Base-by-base conservation (phyloP, 345 rosid species). In the Balakata baccata region DNA sequence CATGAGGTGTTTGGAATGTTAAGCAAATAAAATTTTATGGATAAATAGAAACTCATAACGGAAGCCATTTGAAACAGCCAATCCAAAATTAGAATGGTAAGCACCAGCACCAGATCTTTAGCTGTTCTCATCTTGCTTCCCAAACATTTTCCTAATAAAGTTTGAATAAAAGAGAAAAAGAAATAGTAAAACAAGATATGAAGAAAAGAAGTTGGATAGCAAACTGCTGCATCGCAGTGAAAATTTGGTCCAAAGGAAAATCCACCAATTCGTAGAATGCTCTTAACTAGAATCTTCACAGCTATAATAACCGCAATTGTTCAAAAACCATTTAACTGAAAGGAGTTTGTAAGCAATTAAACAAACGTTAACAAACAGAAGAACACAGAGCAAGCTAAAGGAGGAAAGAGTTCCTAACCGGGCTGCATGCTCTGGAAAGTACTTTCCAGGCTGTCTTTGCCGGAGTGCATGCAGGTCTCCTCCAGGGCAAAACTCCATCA, bases 401-500 rank as follows among this genome's bases (percentile, higher is more conserved):
- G 9, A 50, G 63, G 56, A 49, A 56, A 73, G 37, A 64, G 37
- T 39, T 62, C 39, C 82, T 58, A 65, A 94, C 98, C 95, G 83
- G 43, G 93, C 98, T 62, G 97, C 98, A 64, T 90, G 89, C 80
- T 94, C 98, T 4, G 92, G 78, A 77, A 94, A 94, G 82, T 80
- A 86, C 74, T 94, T 92, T 49, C 97, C 97, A 4, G 88, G 97
- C 81, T 90, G 97, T 69, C 85, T 88, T 78, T 92, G 97, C 80
- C 92, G 68, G 70, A 92, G 91, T 37, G 91, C 85, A 79, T 92
- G 91, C 76, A 94, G 77, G 77, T 92, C 97, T 63, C 98, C 98
- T 0, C 96, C 97, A n/a, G 98, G 97, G 77, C 98, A 94, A 74
- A 89, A 92, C 88, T 94, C 98, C 97, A 94, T 92, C n/a, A 94